Conservation (phyloP, 306 rosid genomes). For the Delonix regia region DNA sequence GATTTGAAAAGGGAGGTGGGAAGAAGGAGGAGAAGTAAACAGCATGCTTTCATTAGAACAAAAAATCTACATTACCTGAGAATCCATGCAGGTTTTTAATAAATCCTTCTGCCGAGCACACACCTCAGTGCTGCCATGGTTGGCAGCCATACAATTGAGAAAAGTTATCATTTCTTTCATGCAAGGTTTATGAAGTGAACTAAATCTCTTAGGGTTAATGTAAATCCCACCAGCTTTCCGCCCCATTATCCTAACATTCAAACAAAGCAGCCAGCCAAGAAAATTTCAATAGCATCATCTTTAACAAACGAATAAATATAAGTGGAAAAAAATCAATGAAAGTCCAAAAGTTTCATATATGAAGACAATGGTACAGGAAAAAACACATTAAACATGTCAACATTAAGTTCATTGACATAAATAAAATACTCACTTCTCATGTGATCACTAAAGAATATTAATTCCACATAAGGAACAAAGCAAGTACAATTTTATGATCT, state of each 20-base stretch:
- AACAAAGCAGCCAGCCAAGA: slow-evolving; percentile 31
- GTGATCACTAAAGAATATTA: background rate
- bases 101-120: slow-evolving; percentile 67
- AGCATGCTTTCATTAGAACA: slow-evolving; percentile 6
- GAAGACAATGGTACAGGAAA: background rate
- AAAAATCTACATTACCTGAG: slow-evolving; percentile 60
- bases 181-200: slow-evolving; percentile 79
- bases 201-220: slow-evolving; percentile 79
- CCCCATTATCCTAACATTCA: slow-evolving; percentile 62
- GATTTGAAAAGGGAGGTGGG: background rate
- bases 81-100: slow-evolving; percentile 64
- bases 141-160: slow-evolving; percentile 73
- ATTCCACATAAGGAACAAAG: background rate
- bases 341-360: background rate
- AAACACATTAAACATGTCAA: background rate
- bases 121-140: slow-evolving; percentile 45
- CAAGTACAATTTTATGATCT: background rate
- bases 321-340: background rate
- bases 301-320: slow-evolving; percentile 13
- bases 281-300: slow-evolving; percentile 1
- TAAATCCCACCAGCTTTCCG: slow-evolving; percentile 69
- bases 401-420: background rate
- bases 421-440: background rate
- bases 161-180: slow-evolving; percentile 84
- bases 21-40: slow-evolving; percentile 4